phyloP scores from a whole-genome alignment of 257 asterid genomes.

The Hygrophila difformis region DNA sequence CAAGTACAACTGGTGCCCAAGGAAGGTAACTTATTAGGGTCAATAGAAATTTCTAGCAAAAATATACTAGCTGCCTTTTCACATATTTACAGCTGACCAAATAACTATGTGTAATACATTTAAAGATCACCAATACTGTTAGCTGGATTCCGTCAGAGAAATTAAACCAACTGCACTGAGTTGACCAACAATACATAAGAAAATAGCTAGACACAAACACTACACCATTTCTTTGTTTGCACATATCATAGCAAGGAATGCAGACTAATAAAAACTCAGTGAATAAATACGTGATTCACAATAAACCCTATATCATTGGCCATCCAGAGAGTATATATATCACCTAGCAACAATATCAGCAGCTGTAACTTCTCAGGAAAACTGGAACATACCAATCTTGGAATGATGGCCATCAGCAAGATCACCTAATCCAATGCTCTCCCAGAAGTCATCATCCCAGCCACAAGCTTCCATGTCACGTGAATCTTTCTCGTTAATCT shows the following conservation, averaged over 20 bases:
- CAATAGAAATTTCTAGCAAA: background rate
- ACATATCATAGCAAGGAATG: slow-evolving; percentile 6
- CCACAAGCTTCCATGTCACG: slow-evolving; percentile 91
- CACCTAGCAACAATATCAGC: background rate
- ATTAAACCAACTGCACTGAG: too few relatives aligned
- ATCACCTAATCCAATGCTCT: slow-evolving; percentile 94
- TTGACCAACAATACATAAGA: too few relatives aligned
- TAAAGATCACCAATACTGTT: too few relatives aligned
- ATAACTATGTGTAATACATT: background rate
- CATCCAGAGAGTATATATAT: background rate
- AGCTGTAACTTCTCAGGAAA: slow-evolving; percentile 10
- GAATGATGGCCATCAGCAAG: slow-evolving; percentile 93
- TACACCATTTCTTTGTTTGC: background rate
- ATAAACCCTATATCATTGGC: slow-evolving; percentile 2
- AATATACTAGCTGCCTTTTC: background rate
- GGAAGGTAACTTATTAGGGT: slow-evolving; percentile 4
- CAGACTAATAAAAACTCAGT: slow-evolving; percentile 6
- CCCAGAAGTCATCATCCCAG: slow-evolving; percentile 98
- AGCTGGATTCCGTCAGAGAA: too few relatives aligned
- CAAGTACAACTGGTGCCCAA: background rate
- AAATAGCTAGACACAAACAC: background rate
- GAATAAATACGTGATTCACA: slow-evolving; percentile 2
- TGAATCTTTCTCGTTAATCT: slow-evolving; percentile 59
- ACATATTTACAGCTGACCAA: background rate
- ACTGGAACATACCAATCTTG: slow-evolving; percentile 60